Percentiles rank a stretch among this genome's conserved stretches.
phyloP scores from a whole-genome alignment of 371 early-diverging fungal genomes.

The Mortierella sp. region DNA sequence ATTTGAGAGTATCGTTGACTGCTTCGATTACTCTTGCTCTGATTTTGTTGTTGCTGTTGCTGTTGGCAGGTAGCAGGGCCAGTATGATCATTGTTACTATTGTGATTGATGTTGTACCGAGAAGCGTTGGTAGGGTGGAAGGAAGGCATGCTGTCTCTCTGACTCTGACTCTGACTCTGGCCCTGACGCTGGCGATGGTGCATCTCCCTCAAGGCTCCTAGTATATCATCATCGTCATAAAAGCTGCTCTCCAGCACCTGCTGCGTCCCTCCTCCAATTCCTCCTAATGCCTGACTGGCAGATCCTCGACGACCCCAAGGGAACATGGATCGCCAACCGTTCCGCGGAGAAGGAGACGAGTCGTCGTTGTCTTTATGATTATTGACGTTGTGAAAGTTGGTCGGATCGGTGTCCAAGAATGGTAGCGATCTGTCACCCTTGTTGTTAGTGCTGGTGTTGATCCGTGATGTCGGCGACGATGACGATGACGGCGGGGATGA shows the following conservation, averaged over 20 bases:
- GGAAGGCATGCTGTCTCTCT: background rate
- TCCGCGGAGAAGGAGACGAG: background rate
- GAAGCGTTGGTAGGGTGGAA: background rate
- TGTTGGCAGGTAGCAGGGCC: no score
- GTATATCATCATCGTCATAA: slow-evolving; percentile 25
- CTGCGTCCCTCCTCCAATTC: background rate
- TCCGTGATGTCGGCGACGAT: background rate
- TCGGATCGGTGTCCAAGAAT: background rate
- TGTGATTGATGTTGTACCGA: background rate
- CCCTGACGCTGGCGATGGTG: background rate
- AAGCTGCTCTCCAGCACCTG: background rate
- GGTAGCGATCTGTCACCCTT: background rate
- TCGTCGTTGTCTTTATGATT: background rate
- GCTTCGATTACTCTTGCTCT: slow-evolving; percentile 10
- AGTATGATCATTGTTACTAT: no score
- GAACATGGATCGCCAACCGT: background rate
- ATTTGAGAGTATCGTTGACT: slow-evolving; percentile 17
- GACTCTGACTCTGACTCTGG: background rate
- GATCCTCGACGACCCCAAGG: background rate
- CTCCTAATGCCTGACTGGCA: background rate
- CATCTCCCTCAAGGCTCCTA: slow-evolving; percentile 36
- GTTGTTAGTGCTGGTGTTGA: background rate
- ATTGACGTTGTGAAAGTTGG: background rate
- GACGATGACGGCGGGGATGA: background rate
- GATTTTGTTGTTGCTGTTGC: background rate